phyloP scores from a whole-genome alignment of 176 grass and related monocot species.

The Miscanthus lutarioriparius region DNA sequence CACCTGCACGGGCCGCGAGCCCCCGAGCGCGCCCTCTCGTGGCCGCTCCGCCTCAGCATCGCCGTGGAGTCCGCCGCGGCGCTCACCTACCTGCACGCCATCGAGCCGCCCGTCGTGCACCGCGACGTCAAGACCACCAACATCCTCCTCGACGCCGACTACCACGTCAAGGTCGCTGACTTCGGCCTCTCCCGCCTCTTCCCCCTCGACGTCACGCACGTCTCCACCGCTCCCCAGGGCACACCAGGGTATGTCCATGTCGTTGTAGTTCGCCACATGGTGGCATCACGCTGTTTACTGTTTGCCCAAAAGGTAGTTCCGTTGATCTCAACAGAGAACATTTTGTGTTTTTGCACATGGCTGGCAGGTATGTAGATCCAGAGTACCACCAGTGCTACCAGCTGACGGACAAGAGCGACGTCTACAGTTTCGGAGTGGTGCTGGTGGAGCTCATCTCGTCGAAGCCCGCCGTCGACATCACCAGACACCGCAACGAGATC shows the following conservation, averaged over 20 bases:
- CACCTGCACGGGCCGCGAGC: slow-evolving; percentile 79
- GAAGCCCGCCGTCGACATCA: slow-evolving; percentile 78
- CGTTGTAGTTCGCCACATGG: too few species aligned
- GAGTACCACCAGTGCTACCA: slow-evolving; percentile 96
- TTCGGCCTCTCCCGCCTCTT: slow-evolving; percentile 94
- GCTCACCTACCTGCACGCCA: slow-evolving; percentile 77
- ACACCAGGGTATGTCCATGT: slow-evolving; percentile 64
- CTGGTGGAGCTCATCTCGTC: slow-evolving; percentile 92
- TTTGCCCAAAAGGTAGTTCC: too few species aligned
- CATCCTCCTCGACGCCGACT: slow-evolving; percentile 78
- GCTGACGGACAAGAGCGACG: slow-evolving; percentile 89
- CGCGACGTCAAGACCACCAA: slow-evolving; percentile 91
- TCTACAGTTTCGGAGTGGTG: slow-evolving; percentile 89
- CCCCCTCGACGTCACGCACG: slow-evolving; percentile 77
- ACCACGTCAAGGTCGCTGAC: slow-evolving; percentile 92
- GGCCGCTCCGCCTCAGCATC: slow-evolving; percentile 67
- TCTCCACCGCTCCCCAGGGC: slow-evolving; percentile 87
- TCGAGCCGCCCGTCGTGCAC: slow-evolving; percentile 80
- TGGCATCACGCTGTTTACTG: too few species aligned
- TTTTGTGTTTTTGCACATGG: background rate
- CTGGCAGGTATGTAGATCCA: slow-evolving; percentile 69
- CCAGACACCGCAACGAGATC: slow-evolving; percentile 68
- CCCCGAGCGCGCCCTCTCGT: slow-evolving; percentile 56
- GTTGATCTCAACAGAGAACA: too few species aligned
- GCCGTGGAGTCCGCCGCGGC: slow-evolving; percentile 87